phyloP scores from a whole-genome alignment of 305 asterid species.

The Petunia hybrid region DNA sequence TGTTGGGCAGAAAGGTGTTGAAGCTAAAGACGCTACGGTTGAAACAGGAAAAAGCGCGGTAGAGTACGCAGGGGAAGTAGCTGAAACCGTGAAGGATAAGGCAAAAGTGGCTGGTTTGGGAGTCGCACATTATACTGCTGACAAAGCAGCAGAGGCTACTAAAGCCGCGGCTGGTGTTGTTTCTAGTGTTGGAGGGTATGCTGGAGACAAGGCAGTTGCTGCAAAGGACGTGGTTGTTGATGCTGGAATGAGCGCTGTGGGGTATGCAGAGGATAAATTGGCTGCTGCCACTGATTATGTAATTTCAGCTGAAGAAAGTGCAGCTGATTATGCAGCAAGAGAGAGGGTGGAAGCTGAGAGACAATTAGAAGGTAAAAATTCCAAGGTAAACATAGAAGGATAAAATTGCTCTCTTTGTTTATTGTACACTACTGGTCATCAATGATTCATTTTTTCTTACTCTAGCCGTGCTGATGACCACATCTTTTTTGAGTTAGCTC shows the following conservation, averaged over 20 bases:
- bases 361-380: conserved; percentile 43
- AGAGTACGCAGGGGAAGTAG: conserved; percentile 60
- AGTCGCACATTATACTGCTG: conserved; percentile 63
- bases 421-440: too few relatives aligned
- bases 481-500: too few relatives aligned
- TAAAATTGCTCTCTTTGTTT: too few relatives aligned
- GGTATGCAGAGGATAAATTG: conserved; percentile 55
- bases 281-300: conserved; percentile 66
- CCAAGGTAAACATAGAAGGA: conserved; percentile 38
- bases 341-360: conserved; percentile 63
- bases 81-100: conserved; percentile 57
- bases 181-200: conserved; percentile 58
- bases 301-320: conserved; percentile 63
- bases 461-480: too few relatives aligned
- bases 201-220: conserved; percentile 51
- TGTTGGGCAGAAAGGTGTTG: conserved; percentile 47
- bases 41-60: conserved; percentile 59
- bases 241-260: conserved; percentile 57
- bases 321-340: conserved; percentile 69
- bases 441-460: too few relatives aligned
- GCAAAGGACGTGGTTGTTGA: conserved; percentile 66
- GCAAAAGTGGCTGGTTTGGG: conserved; percentile 70
- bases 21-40: conserved; percentile 56
- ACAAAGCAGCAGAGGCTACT: conserved; percentile 63
- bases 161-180: conserved; percentile 59